Evolutionary conservation across 2,329 filamentous ascomycete species (phyloP), one percentile per base, ranked within the genome.

Genomic region (Cercospora sp.): DNA sequence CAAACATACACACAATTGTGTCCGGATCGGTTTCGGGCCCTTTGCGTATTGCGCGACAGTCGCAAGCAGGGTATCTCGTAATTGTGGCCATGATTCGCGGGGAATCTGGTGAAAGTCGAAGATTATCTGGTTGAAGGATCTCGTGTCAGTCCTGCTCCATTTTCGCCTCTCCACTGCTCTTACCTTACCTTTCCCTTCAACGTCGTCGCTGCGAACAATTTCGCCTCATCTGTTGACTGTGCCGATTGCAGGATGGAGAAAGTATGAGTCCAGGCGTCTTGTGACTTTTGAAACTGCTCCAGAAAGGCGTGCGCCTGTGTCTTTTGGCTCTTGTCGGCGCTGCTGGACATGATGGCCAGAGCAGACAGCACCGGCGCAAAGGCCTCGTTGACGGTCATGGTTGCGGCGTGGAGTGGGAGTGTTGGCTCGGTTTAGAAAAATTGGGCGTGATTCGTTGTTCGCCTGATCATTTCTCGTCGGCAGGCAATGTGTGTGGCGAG

Each of bases 201-300:
- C 63, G 95, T 99, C 58, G 94, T 98, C 67, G 95, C 95, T 58
- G 95, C 95, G 80, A 99, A 99, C 69, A 99, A 85, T 79, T 95
- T 95, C 28, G 92, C 92, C 79, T 97, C 93, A 61, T 91, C 86
- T 70, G 94, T 90, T 65, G 91, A 87, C 71, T 90, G 86, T 60
- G 83, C 77, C 16, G 92, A 91, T 79, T 96, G 92, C 70, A 99
- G 84, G 70, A 99, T 92, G 63, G 89, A 87, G 79, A 97, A 90
- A 70, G 93, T 94, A 58, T 91, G 90, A 55, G 90, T 90, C 95
- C 95, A 99, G 74, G 95, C 95, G 79, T 93, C 92, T 77, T 91
- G 86, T 80, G 95, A 98, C 88, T 99, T 99, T 87, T 99, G 95
- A 82, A 98, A 99, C 75, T 89, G 90, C 82, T 96, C 92, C 69